phyloP scores from a whole-genome alignment of 148 eudicot species.

The Mesembryanthemum crystallinum region DNA sequence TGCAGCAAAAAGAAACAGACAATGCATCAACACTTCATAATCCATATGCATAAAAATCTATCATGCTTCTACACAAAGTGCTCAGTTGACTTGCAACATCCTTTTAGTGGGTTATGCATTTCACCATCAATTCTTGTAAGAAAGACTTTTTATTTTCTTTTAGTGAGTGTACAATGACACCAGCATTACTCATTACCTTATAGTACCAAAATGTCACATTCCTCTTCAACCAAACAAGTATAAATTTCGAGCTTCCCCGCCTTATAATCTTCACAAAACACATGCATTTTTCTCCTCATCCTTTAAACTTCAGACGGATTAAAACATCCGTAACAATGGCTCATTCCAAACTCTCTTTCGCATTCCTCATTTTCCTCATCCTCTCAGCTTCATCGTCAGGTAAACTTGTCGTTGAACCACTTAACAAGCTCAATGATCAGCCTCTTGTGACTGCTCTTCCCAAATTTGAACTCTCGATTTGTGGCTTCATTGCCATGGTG shows the following conservation, averaged over 20 bases:
- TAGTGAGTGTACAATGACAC: constrained; percentile 30
- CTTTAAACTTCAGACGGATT: background rate
- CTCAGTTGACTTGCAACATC: constrained; percentile 32
- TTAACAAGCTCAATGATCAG: background rate
- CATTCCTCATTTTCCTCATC: constrained; percentile 34
- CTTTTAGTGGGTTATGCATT: constrained; percentile 25
- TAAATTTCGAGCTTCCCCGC: constrained; percentile 23
- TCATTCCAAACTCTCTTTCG: constrained; percentile 31
- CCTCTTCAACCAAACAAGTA: constrained; percentile 22
- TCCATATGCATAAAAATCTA: constrained; percentile 21
- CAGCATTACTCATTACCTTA: constrained; percentile 25
- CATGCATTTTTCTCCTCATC: background rate
- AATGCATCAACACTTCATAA: background rate
- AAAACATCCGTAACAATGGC: constrained; percentile 32
- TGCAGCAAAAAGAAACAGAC: constrained; percentile 11
- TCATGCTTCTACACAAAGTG: constrained; percentile 22
- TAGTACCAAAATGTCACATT: background rate
- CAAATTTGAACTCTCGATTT: background rate
- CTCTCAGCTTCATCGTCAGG: constrained; percentile 30
- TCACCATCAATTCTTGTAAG: constrained; percentile 21
- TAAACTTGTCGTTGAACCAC: constrained; percentile 4
- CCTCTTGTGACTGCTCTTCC: background rate
- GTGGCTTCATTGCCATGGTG: constrained; percentile 24
- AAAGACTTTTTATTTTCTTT: background rate
- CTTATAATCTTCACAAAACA: constrained; percentile 13